Conservation (phyloP, 306 rosid genomes). For the Citrullus mucosospermus region DNA sequence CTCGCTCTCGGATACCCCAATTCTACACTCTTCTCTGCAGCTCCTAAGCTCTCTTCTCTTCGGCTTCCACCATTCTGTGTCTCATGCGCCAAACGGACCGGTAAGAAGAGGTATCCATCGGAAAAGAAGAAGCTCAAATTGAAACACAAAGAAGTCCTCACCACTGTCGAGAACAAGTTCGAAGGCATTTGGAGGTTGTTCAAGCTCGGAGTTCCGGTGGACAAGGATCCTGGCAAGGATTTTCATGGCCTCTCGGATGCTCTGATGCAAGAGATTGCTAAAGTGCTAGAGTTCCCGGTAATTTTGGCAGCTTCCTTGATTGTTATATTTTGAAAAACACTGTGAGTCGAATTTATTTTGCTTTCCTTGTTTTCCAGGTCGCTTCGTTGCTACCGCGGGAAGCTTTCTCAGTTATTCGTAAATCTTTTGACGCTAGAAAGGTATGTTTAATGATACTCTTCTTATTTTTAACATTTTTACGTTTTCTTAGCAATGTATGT, state of each 20-base stretch:
- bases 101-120: constrained; percentile 78
- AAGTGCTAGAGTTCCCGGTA: constrained; percentile 68
- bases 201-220: constrained; percentile 59
- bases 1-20: constrained; percentile 18
- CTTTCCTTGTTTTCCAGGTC: constrained; percentile 36
- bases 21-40: constrained; percentile 6
- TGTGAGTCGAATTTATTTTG: background rate
- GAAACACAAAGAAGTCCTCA: constrained; percentile 38
- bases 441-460: constrained; percentile 18
- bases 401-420: constrained; percentile 66
- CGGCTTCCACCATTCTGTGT: constrained; percentile 26
- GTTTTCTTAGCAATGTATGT: background rate
- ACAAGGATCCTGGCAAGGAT: constrained; percentile 80
- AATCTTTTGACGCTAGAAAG: constrained; percentile 99
- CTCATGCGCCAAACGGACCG: constrained; percentile 53
- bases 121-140: constrained; percentile 69
- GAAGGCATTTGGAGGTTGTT: constrained; percentile 76
- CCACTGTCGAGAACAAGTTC: constrained; percentile 31
- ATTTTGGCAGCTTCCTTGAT: background rate
- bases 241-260: constrained; percentile 51
- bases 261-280: constrained; percentile 59
- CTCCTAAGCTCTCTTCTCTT: background rate
- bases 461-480: too few species aligned
- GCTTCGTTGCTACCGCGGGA: constrained; percentile 70
- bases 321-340: background rate